Base-by-base conservation (phyloP, 2,329 filamentous ascomycete species). In the Monilinia fructicola region DNA sequence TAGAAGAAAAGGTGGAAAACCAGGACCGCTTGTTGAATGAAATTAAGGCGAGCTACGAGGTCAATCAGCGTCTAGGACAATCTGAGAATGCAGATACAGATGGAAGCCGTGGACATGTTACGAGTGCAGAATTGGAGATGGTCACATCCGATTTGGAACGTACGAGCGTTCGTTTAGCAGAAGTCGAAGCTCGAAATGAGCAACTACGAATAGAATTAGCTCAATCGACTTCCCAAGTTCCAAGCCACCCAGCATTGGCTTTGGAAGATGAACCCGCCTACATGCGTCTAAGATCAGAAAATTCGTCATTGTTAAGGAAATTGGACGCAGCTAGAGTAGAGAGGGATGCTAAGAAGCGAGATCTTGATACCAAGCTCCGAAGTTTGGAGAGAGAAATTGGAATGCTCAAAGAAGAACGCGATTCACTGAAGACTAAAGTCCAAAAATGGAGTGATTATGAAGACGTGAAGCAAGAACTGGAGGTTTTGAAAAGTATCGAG, bases 401-500 rank as follows among this genome's bases (percentile, higher is more conserved):
- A 11, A 85, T 90, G 67, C 80, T 96, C 23, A 89, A 89, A 73
- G 87, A 90, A 42, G 95, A 98, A 76, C 89, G 91, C 70, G 93
- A 97, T 68, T 82, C 84, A 35, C 81, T 98, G 66, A 91, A 90
- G 75, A 81, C 83, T 48, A 97, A 95, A 79, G 85, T 98, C 4
- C 88, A 92, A 70, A 96, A 91, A 76, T 96, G 92, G 87, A 87
- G 87, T 71, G 95, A 99, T 77, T 99, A 99, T 76, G 93, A 98
- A 44, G 94, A 98, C 67, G 87, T 99, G 58, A 97, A 95, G 79
- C 91, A 96, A 71, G 96, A 99, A 78, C 84, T 99, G 3, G 94
- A 98, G 74, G 93, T 98, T 69, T 85, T 99, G 68, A 97, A 97
- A 85, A 96, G 94, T 72, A 97, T 99, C 73, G 95, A 99, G 77